Conservation (phyloP, 495 filamentous ascomycete species). For the Penicillium fimorum region DNA sequence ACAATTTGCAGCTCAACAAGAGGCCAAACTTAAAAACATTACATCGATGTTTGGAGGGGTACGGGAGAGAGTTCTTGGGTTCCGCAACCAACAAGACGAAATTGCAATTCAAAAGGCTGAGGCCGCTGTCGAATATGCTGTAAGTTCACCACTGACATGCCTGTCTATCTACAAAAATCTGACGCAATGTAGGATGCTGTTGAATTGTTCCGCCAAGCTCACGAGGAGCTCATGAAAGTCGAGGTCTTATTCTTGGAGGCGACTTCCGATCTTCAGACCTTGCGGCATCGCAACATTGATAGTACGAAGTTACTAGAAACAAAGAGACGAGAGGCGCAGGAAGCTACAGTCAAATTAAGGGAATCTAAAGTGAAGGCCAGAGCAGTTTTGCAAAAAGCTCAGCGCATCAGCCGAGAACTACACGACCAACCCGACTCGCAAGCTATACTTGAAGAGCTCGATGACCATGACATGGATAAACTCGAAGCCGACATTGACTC, state of each 20-base stretch:
- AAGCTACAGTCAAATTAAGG: constrained; percentile 32
- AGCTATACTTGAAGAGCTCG: constrained; percentile 35
- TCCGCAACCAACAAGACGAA: constrained; percentile 54
- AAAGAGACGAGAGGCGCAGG: constrained; percentile 38
- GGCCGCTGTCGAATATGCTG: constrained; percentile 62
- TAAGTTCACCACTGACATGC: constrained; percentile 30
- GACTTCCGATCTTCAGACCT: constrained; percentile 65
- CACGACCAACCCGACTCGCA: constrained; percentile 25
- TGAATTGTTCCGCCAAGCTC: constrained; percentile 53
- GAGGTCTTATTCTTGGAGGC: constrained; percentile 75
- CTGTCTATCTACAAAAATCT: constrained; percentile 6
- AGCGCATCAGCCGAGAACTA: constrained; percentile 19
- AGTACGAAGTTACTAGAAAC: constrained; percentile 54
- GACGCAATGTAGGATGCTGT: constrained; percentile 53
- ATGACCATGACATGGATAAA: constrained; percentile 55
- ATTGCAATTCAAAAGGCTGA: constrained; percentile 61
- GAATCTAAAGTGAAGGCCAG: constrained; percentile 34
- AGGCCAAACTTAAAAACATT: constrained; percentile 46
- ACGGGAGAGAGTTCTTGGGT: constrained; percentile 36
- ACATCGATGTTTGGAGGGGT: constrained; percentile 44
- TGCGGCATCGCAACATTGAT: constrained; percentile 60
- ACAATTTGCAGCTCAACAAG: constrained; percentile 48
- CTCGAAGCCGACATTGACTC: constrained; percentile 73
- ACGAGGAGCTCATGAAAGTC: constrained; percentile 63
- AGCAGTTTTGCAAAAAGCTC: constrained; percentile 36